phyloP scores from a whole-genome alignment of 2,329 filamentous ascomycete genomes.

The Trichoderma sp. region DNA sequence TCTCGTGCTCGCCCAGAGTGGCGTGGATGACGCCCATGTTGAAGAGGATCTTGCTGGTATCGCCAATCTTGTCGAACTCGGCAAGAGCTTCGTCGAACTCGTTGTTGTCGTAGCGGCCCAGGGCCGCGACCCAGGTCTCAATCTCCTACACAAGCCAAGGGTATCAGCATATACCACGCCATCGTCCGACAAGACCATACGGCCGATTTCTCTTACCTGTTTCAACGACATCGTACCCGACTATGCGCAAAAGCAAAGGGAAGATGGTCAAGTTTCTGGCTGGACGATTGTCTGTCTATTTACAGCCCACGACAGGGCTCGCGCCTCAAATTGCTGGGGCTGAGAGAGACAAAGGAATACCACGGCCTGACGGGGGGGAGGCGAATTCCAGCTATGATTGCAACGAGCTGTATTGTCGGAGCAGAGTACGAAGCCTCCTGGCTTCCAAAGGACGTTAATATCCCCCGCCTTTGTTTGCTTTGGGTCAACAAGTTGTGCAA shows the following conservation, averaged over 20 bases:
- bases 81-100: constrained; percentile 89
- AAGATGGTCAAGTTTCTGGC: not conserved
- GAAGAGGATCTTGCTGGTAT: constrained; percentile 98
- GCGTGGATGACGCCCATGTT: constrained; percentile 98
- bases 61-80: constrained; percentile 82
- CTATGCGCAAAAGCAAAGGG: constrained; percentile 9
- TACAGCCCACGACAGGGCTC: constrained; percentile 14
- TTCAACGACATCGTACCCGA: constrained; percentile 58
- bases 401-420: constrained; percentile 14
- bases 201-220: constrained; percentile 50
- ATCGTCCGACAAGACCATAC: not conserved
- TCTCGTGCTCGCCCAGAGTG: constrained; percentile 91
- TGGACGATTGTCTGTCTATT: constrained; percentile 10
- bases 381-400: constrained; percentile 14
- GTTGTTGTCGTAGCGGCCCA: constrained; percentile 92
- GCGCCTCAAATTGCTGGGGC: constrained; percentile 10
- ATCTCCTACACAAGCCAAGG: constrained; percentile 70
- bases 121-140: constrained; percentile 93
- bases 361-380: constrained; percentile 9
- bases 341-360: not conserved
- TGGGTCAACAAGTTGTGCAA: constrained; percentile 16
- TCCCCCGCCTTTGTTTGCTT: constrained; percentile 23
- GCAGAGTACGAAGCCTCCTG: constrained; percentile 14
- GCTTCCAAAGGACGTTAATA: constrained; percentile 18
- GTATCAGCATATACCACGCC: constrained; percentile 4